These are phyloP conservation scores for Aspergillus ustus DNA, from an alignment of 2,329 filamentous ascomycete genomes.

Conservation along the genomic window DNA sequence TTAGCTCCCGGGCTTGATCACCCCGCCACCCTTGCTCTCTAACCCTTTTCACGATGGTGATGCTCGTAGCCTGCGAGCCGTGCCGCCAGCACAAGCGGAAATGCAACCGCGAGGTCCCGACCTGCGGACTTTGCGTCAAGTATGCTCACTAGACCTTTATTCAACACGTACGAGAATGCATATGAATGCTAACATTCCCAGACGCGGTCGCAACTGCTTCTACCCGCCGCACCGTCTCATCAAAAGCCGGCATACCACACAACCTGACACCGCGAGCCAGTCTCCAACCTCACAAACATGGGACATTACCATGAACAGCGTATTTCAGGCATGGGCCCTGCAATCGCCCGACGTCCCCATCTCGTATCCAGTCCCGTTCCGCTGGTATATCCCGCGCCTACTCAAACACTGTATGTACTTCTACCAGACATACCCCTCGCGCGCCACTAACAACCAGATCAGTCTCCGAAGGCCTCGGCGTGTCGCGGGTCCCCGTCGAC, in stretches of 20 bases:
- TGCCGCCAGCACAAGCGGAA: slow-evolving; percentile 10
- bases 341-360: background rate
- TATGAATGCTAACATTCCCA: background rate
- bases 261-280: background rate
- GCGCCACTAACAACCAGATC: background rate
- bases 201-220: background rate
- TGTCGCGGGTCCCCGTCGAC: background rate
- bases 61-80: slow-evolving; percentile 11
- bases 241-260: background rate
- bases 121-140: slow-evolving; percentile 8
- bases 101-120: slow-evolving; percentile 7
- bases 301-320: background rate
- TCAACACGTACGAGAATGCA: no score
- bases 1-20: background rate
- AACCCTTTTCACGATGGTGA: background rate
- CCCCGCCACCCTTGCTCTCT: background rate
- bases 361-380: background rate
- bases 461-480: slow-evolving; percentile 7
- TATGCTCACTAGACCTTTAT: no score
- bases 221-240: background rate
- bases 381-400: slow-evolving; percentile 9
- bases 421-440: background rate
- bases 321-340: background rate
- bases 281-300: background rate
- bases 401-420: slow-evolving; percentile 1